phyloP scores from a whole-genome alignment of 768 basidiomycete species.

The Mycena epipterygia region DNA sequence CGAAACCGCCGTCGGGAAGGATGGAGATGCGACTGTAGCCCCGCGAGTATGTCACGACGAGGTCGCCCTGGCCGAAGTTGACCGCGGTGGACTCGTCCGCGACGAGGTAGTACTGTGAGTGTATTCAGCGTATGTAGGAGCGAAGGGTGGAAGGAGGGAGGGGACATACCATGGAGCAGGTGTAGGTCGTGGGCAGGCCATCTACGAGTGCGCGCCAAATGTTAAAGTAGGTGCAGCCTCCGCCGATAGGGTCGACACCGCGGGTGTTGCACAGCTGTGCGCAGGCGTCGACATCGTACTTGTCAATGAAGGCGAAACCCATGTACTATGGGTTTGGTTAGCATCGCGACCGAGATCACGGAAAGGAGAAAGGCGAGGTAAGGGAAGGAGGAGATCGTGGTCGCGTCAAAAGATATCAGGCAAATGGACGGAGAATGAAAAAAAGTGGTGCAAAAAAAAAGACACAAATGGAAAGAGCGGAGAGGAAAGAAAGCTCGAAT shows the following conservation, averaged over 20 bases:
- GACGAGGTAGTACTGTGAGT: slow-evolving; percentile 57
- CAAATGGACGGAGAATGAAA: not conserved
- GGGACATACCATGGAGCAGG: slow-evolving; percentile 60
- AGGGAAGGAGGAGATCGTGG: slow-evolving; percentile 7
- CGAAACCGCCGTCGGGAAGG: slow-evolving; percentile 59
- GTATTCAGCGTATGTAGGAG: not conserved
- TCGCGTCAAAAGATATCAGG: not conserved
- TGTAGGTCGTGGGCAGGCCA: slow-evolving; percentile 61
- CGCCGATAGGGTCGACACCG: slow-evolving; percentile 55
- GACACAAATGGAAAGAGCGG: not conserved
- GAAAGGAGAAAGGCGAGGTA: not conserved
- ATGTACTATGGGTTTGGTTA: slow-evolving; percentile 54
- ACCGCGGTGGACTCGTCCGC: slow-evolving; percentile 60
- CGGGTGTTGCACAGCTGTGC: slow-evolving; percentile 60
- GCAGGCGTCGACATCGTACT: slow-evolving; percentile 62
- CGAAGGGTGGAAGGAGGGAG: not conserved
- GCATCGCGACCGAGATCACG: not conserved
- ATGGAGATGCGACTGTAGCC: slow-evolving; percentile 59
- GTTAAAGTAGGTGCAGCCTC: slow-evolving; percentile 65
- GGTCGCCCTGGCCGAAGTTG: slow-evolving; percentile 61
- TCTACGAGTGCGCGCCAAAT: slow-evolving; percentile 65
- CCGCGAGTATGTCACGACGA: slow-evolving; percentile 61
- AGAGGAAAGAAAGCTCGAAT: slow-evolving; percentile 1
- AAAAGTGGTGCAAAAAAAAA: not conserved
- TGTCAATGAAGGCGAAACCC: slow-evolving; percentile 64